A percentile compares a stretch with the other conserved stretches of the same genome.
phyloP scores from a whole-genome alignment of 345 rosid genomes.

The Alliaria petiolata region DNA sequence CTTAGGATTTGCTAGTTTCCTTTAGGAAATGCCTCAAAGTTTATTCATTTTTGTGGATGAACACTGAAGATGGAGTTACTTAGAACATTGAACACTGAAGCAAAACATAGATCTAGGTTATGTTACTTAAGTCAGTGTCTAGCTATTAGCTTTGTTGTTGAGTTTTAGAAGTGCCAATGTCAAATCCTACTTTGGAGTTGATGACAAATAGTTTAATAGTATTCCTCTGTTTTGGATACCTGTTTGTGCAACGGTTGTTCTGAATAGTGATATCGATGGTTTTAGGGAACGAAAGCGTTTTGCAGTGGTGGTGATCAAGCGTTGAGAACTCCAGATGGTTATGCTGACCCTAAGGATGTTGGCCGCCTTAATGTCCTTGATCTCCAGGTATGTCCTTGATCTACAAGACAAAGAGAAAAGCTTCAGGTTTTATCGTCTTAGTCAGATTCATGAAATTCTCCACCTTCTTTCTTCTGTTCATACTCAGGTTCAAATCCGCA shows the following conservation, averaged over 20 bases:
- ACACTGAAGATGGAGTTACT: not conserved
- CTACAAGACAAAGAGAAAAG: not conserved
- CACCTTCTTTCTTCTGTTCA: not conserved
- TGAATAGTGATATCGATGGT: slow-evolving; percentile 4
- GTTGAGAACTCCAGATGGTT: slow-evolving; percentile 66
- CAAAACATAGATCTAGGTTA: not conserved
- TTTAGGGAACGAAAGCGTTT: slow-evolving; percentile 85
- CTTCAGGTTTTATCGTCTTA: not conserved
- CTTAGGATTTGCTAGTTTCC: not conserved
- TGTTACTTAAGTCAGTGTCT: not conserved
- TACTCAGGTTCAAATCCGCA: slow-evolving; percentile 77
- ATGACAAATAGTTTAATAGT: not conserved
- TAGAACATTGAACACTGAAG: too few species aligned
- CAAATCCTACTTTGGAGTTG: not conserved
- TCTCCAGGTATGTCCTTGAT: slow-evolving; percentile 54
- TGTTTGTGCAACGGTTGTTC: not conserved
- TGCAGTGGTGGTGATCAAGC: slow-evolving; percentile 95
- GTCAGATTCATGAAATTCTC: not conserved
- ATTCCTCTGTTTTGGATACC: not conserved
- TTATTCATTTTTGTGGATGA: not conserved
- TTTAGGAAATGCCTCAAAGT: not conserved
- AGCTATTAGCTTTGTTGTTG: not conserved
- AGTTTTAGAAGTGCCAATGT: not conserved
- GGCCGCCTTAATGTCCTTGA: slow-evolving; percentile 83
- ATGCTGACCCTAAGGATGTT: slow-evolving; percentile 65